Conservation (phyloP, 2,329 filamentous ascomycete genomes). For the Diaporthe citriasiana region DNA sequence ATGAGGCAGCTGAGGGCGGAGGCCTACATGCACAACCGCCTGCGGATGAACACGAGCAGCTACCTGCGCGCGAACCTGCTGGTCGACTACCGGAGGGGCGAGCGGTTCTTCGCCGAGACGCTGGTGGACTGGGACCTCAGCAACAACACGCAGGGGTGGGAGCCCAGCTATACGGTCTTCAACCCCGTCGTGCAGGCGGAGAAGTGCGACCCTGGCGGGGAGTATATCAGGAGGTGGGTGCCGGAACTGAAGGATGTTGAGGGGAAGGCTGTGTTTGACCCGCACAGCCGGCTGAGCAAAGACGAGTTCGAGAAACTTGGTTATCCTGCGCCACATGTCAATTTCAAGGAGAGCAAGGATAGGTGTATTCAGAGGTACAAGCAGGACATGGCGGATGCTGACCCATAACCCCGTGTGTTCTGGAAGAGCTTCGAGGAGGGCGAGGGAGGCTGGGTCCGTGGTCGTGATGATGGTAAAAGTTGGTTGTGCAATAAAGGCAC, state of each 20-base stretch:
- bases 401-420: conserved; percentile 33
- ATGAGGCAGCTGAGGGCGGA: conserved; percentile 73
- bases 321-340: conserved; percentile 74
- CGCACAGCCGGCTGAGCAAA: conserved; percentile 67
- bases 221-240: conserved; percentile 77
- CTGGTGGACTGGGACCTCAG: conserved; percentile 74
- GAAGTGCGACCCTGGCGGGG: conserved; percentile 75
- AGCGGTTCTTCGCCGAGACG: conserved; percentile 75
- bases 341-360: conserved; percentile 71
- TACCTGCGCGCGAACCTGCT: conserved; percentile 76
- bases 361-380: conserved; percentile 75
- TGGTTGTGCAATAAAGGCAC: background rate
- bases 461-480: background rate
- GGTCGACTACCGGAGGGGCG: conserved; percentile 76
- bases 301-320: conserved; percentile 66
- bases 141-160: conserved; percentile 76
- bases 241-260: conserved; percentile 70
- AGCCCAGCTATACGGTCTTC: conserved; percentile 81
- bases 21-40: conserved; percentile 77
- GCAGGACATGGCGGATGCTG: conserved; percentile 49
- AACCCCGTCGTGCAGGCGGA: conserved; percentile 77
- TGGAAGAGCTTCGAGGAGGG: background rate
- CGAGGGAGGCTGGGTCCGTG: background rate
- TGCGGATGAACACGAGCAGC: conserved; percentile 74
- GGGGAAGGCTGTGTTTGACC: conserved; percentile 75